Conservation (phyloP, 1,139 yeast genomes). For the Pichia norvegensis region DNA sequence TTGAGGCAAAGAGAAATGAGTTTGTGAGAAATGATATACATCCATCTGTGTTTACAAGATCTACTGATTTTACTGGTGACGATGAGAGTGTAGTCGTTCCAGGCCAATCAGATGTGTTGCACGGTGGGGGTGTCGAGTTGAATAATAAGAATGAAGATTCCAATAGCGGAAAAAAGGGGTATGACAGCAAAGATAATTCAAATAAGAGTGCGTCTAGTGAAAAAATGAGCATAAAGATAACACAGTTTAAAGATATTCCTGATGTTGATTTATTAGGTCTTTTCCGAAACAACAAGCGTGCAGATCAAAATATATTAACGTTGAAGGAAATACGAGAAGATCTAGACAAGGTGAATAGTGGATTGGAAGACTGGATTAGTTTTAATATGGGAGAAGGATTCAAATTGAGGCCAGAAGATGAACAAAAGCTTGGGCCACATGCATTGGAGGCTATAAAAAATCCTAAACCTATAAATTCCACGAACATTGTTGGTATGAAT, state of each 20-base stretch:
- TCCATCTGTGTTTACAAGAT: constrained; percentile 7
- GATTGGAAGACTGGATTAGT: constrained; percentile 9
- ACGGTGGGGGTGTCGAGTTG: too few relatives aligned
- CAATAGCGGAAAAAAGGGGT: neutral
- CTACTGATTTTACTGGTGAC: constrained; percentile 1
- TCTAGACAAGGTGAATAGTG: constrained; percentile 6
- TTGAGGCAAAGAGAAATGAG: constrained; percentile 13
- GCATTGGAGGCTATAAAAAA: constrained; percentile 7
- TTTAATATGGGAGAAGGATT: constrained; percentile 10
- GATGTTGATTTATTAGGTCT: constrained; percentile 7
- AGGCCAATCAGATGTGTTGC: neutral
- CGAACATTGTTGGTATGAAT: neutral
- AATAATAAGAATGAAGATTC: neutral
- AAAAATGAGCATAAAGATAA: neutral
- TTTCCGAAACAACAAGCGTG: constrained; percentile 3
- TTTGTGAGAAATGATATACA: constrained; percentile 15
- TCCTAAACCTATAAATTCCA: constrained; percentile 3
- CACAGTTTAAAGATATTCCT: constrained; percentile 3
- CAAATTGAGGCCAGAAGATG: constrained; percentile 9
- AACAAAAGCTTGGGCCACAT: constrained; percentile 7
- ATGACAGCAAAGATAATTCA: neutral
- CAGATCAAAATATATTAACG: constrained; percentile 2
- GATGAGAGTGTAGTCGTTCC: neutral
- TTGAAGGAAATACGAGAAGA: constrained; percentile 5
- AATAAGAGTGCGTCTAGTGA: neutral